phyloP scores from a whole-genome alignment of 2,329 filamentous ascomycete species.

The Dendrostoma leiphaemia region DNA sequence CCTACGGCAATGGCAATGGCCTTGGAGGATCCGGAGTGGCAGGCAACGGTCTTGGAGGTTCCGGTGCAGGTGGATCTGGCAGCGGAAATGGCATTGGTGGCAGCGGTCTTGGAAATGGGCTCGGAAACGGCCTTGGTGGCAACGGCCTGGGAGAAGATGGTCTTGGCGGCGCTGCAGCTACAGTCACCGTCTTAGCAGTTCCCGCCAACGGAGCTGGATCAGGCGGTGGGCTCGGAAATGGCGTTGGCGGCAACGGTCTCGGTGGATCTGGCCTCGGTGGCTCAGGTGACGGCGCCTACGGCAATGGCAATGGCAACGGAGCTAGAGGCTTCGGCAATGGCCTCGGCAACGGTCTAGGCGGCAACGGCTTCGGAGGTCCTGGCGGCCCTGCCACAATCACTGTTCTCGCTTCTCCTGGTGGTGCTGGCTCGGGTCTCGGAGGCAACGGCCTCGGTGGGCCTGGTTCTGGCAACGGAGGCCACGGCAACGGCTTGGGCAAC shows the following conservation, averaged over 20 bases:
- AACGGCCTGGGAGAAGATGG: constrained; percentile 4
- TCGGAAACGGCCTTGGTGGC: constrained; percentile 11
- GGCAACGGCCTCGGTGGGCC: background rate
- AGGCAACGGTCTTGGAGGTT: constrained; percentile 2
- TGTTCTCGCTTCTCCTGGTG: constrained; percentile 11
- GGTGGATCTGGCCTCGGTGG: background rate
- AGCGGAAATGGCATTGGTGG: background rate
- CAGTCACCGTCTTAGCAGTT: constrained; percentile 14
- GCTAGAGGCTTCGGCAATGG: background rate
- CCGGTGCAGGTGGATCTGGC: constrained; percentile 1
- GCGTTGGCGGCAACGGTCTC: constrained; percentile 1
- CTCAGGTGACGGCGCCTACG: background rate
- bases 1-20: background rate
- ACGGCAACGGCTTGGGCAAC: background rate
- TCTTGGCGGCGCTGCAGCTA: constrained; percentile 2
- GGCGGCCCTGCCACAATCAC: constrained; percentile 13
- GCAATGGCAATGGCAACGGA: background rate
- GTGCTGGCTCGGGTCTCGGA: constrained; percentile 7
- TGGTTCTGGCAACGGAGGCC: background rate
- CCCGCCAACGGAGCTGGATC: constrained; percentile 10
- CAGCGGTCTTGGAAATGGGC: constrained; percentile 10
- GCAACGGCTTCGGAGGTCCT: background rate
- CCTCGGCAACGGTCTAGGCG: constrained; percentile 10
- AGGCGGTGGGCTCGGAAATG: background rate
- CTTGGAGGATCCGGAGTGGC: background rate